These are phyloP conservation scores for Trichophyton equinum DNA, from an alignment of 2,329 filamentous ascomycete species.

Conservation along the genomic window DNA sequence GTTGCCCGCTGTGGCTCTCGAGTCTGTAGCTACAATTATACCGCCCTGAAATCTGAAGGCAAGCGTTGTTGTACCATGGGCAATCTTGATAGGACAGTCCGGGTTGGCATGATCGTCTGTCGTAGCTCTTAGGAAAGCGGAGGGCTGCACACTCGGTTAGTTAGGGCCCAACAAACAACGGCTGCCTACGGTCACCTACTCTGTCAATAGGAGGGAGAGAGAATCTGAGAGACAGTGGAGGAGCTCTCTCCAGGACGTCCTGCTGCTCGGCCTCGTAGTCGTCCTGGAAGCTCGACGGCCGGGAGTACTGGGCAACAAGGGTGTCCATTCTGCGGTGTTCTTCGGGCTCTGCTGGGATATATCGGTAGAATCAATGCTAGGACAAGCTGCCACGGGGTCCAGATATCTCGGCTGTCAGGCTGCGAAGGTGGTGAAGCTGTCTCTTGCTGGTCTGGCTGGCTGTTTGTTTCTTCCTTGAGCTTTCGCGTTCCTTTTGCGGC, in stretches of 20 bases:
- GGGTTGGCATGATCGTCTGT: constrained; percentile 97
- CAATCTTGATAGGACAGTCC: constrained; percentile 96
- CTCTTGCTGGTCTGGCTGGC: neutral
- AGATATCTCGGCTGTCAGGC: neutral
- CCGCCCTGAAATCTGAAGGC: constrained; percentile 97
- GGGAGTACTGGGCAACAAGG: constrained; percentile 83
- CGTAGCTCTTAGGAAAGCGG: constrained; percentile 88
- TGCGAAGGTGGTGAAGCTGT: neutral
- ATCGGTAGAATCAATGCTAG: neutral
- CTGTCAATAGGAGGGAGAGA: constrained; percentile 85
- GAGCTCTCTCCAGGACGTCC: constrained; percentile 57
- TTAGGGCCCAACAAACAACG: neutral
- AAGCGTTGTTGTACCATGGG: constrained; percentile 94
- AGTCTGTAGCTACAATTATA: constrained; percentile 97
- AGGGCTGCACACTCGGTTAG: constrained; percentile 45
- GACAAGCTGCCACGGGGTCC: neutral
- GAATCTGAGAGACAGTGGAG: constrained; percentile 81
- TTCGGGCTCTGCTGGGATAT: neutral
- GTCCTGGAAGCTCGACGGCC: constrained; percentile 62
- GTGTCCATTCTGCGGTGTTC: constrained; percentile 56
- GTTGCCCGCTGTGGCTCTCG: constrained; percentile 89
- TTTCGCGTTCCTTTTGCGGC: constrained; percentile 1
- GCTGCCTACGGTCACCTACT: constrained; percentile 37
- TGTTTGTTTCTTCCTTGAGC: neutral
- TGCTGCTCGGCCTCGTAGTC: constrained; percentile 61